Evolutionary conservation across 805 yeast species (phyloP).

Genomic region (Nakazawaea laoshanensis): DNA sequence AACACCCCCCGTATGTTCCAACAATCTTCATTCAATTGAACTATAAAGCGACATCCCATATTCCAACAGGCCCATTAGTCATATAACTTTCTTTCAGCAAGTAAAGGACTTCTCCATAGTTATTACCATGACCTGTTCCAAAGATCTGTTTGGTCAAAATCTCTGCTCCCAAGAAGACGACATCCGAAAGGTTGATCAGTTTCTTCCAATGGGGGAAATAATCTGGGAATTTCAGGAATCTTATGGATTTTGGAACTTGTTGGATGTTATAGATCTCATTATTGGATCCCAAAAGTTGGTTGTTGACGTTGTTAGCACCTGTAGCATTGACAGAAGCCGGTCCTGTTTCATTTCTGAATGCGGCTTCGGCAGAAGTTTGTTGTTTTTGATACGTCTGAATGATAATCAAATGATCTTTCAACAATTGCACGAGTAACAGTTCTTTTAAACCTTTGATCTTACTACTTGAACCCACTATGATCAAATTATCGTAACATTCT

Average conservation of each 20-base stretch:
- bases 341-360: slow-evolving; percentile 20
- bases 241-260: slow-evolving; percentile 78
- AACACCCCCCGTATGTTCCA: too few relatives aligned
- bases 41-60: slow-evolving; percentile 56
- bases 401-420: slow-evolving; percentile 43
- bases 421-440: slow-evolving; percentile 51
- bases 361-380: slow-evolving; percentile 15
- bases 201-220: slow-evolving; percentile 94
- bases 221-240: slow-evolving; percentile 69
- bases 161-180: slow-evolving; percentile 78
- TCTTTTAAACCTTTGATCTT: slow-evolving; percentile 71
- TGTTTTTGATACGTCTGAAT: slow-evolving; percentile 15
- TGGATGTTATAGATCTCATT: slow-evolving; percentile 23
- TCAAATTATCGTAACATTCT: slow-evolving; percentile 77
- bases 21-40: neutral
- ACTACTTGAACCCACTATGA: slow-evolving; percentile 72
- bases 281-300: slow-evolving; percentile 8
- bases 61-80: slow-evolving; percentile 72
- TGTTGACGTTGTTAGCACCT: slow-evolving; percentile 14
- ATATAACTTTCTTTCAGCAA: slow-evolving; percentile 64
- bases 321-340: slow-evolving; percentile 8
- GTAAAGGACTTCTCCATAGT: slow-evolving; percentile 48
- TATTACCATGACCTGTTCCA: slow-evolving; percentile 47
- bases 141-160: slow-evolving; percentile 82
- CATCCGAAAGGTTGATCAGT: slow-evolving; percentile 60